Base-by-base conservation (phyloP, 352 stramenopile species). In the Phytopythium boreale region DNA sequence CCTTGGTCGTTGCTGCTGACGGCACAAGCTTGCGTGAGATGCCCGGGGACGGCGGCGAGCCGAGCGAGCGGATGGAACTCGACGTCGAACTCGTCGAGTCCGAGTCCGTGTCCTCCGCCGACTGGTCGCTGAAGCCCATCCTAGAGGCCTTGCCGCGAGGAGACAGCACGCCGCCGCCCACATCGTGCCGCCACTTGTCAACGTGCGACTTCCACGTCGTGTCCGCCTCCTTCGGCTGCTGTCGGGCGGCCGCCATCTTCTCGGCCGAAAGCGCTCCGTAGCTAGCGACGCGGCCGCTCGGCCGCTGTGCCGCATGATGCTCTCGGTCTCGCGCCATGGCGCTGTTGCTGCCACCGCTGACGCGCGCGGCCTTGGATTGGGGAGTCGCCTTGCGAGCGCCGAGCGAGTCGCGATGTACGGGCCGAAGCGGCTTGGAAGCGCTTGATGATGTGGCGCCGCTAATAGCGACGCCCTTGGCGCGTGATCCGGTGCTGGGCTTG, bases 201-300 rank as follows among this genome's bases (percentile, higher is more conserved):
- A 82, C 63, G 49, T 81, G 79, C 12, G 71, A 72, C 31, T 72
- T 76, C 78, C 80, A 87, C 56, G 64, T 62, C 31, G 76, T 72
- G 22, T 60, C 60, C 10, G 71, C 65, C 37, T 22, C 36, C 11
- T 60, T 57, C 15, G 50, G 55, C 37, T 27, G 8, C 64, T 43
- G n/a, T 10, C 51, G 60, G 4, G 49, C 52, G 24, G 29, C 17
- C 26, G 50, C 50, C 27, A 41, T 51, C 53, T 68, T 71, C 14
- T 27, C 56, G 6, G 61, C 62, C 47, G 67, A 65, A n/a, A 79
- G 31, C 3, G 69, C 64, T 14, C 66, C 67, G 64, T 77, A 75
- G 19, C 67, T 51, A 0, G 46, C 26, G 43, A 76, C 56, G 65
- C 37, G 65, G 57, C 19, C 69, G 52, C 14, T 58, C 12, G 27